Evolutionary conservation across 73 alveolate species (phyloP).

Genomic region (Durusdinium trenchii): DNA sequence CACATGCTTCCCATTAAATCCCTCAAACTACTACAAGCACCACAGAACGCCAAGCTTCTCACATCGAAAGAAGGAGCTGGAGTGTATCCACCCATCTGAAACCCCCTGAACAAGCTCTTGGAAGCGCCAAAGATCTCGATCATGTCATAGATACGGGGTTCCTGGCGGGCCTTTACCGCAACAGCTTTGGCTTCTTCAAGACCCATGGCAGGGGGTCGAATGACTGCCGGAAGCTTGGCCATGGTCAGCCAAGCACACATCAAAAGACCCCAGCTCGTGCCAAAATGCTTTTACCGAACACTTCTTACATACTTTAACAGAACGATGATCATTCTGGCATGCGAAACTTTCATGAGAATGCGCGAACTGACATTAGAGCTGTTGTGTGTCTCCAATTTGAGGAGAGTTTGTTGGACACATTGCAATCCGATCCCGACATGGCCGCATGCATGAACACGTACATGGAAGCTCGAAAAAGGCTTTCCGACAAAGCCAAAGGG

Average conservation of each 20-base stretch:
- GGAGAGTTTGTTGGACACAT: too few species aligned
- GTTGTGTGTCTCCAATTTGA: too few species aligned
- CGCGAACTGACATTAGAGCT: background rate
- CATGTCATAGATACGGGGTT: background rate
- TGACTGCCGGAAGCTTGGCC: background rate
- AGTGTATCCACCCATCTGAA: background rate
- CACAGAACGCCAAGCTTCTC: background rate
- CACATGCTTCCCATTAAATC: background rate
- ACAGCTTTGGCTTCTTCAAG: background rate
- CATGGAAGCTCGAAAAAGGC: too few species aligned
- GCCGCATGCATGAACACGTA: too few species aligned
- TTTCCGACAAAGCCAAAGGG: too few species aligned
- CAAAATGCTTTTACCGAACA: background rate
- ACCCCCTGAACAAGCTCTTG: background rate
- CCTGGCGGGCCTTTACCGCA: background rate
- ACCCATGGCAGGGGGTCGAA: background rate
- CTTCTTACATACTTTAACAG: background rate
- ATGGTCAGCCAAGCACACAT: too few species aligned
- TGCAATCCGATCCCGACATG: too few species aligned
- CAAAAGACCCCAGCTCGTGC: too few species aligned
- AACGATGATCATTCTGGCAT: background rate
- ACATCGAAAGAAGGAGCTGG: background rate
- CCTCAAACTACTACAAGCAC: background rate
- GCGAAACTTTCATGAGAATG: background rate
- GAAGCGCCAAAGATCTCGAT: slow-evolving; percentile 11